A percentile compares a stretch with the other conserved stretches of the same genome.
phyloP scores from a whole-genome alignment of 257 asterid species.

The Solanum dulcamara region DNA sequence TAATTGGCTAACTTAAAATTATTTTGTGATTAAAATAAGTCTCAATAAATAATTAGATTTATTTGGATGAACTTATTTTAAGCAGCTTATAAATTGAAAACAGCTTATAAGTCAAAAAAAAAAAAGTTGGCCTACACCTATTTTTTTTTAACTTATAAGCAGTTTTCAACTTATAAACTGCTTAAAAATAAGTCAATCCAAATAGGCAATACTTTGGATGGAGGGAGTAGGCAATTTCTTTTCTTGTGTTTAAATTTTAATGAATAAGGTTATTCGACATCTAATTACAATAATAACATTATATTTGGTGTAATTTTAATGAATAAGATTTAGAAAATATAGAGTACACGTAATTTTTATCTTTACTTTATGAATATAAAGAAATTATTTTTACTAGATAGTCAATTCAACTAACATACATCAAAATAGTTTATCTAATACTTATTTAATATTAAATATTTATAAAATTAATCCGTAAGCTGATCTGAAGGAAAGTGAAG shows the following conservation, averaged over 20 bases:
- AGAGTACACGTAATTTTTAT: background rate
- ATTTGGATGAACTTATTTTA: no score
- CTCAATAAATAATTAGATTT: no score
- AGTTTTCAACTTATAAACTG: no score
- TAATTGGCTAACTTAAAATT: no score
- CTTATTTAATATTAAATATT: background rate
- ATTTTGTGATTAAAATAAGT: no score
- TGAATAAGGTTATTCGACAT: background rate
- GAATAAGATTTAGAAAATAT: background rate
- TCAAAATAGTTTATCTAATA: background rate
- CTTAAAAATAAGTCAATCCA: no score
- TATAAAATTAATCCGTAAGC: background rate
- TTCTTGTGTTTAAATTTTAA: background rate
- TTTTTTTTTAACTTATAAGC: no score
- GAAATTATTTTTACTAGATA: background rate
- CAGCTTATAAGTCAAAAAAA: no score
- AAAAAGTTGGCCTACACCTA: no score
- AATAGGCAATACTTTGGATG: no score
- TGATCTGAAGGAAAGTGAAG: accelerated
- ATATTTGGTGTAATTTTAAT: background rate
- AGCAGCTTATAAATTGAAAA: no score
- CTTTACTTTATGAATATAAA: background rate
- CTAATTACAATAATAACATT: background rate
- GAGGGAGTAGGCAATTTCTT: background rate
- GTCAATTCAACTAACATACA: background rate